Evolutionary conservation across 768 basidiomycete genomes (phyloP).

Genomic region (Scleroderma bovista): DNA sequence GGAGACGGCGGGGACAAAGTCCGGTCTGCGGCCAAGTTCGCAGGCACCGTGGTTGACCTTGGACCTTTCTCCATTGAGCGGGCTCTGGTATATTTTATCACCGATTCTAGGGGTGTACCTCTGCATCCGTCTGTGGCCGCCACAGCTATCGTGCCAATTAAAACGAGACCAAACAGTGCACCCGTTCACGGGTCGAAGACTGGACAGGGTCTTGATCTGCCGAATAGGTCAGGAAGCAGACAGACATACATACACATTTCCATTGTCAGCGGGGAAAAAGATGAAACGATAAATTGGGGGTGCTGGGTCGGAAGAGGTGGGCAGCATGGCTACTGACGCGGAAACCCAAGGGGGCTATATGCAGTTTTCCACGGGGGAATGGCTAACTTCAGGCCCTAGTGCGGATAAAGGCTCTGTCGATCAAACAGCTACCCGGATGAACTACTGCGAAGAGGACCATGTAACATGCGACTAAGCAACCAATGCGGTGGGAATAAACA

Average conservation of each 20-base stretch:
- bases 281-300: conserved; percentile 62
- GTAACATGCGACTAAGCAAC: conserved; percentile 10
- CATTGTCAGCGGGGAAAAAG: conserved; percentile 67
- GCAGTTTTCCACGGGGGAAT: conserved; percentile 23
- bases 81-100: no score
- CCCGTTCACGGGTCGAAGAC: no score
- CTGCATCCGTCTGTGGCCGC: no score
- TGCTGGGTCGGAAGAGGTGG: conserved; percentile 54
- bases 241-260: conserved; percentile 30
- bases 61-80: no score
- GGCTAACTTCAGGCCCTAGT: conserved; percentile 25
- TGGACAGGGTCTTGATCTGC: no score
- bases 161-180: no score
- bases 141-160: no score
- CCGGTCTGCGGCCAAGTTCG: no score
- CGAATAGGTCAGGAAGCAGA: conserved; percentile 11
- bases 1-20: no score
- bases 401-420: conserved; percentile 14
- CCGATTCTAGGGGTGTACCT: no score
- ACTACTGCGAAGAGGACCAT: conserved; percentile 21
- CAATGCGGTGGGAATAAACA: no score
- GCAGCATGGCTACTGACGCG: conserved; percentile 36
- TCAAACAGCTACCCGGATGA: conserved; percentile 38
- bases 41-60: no score
- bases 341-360: conserved; percentile 23